Base-by-base conservation (phyloP, 495 filamentous ascomycete genomes). In the Daldinia loculata region DNA sequence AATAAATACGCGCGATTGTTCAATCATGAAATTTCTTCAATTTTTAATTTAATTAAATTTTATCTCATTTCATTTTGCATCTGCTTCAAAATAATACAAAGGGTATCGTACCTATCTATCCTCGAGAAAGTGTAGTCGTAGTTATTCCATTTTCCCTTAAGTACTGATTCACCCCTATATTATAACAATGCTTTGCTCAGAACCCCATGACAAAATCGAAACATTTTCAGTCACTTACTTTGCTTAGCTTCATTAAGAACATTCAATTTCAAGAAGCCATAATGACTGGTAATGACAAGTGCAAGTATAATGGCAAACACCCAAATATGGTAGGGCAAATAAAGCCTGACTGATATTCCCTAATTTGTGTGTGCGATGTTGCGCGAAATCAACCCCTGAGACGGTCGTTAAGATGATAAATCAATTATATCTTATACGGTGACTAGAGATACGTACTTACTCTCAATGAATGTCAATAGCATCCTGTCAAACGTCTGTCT, bases 21-120 rank as follows among this genome's bases (percentile, higher is more conserved):
- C 11, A 55, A 43, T 24, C 6, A 43, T 38, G n/a, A 34, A 14
- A 22, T 45, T 45, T 22, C 39, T 60, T 26, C n/a, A 53, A 43
- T 60, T 55, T 53, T 59, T 43, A 59, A 53, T 52, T 52, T 43
- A 30, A 53, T 29, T 51, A 15, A 52, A 66, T 58, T 57, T 58
- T 57, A 50, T 58, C 53, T 60, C 32, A 55, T 55, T 67, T 60
- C 30, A 14, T 29, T 50, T 57, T 57, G 26, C n/a, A 14, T 51
- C 24, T 57, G n/a, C 22, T 38, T 45, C 1, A 17, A 24, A 45
- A 30, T 26, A 50, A 26, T 15, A 15, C 50, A 30, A 52, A n/a
- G 11, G 1, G 6, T n/a, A 57, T 22, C 15, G 12, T n/a, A 56
- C 4, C n/a, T n/a, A n/a, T 19, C 3, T 22, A 56, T 36, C 14